Base-by-base conservation (phyloP, 805 yeast species). In the Yarrowia divulgata region DNA sequence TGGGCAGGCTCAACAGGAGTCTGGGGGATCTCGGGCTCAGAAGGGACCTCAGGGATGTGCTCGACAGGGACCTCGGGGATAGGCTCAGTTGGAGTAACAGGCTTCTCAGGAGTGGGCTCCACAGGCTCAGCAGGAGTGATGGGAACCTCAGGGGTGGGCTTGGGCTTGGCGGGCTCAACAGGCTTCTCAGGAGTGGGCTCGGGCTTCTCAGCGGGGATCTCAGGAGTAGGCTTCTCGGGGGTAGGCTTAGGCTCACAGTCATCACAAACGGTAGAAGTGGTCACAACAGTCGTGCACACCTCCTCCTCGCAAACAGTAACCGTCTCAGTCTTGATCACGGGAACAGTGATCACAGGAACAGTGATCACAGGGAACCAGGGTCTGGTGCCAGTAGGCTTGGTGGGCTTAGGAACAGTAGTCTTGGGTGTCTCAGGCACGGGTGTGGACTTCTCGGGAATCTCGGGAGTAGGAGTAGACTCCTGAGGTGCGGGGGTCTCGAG, bases 191-290 rank as follows among this genome's bases (percentile, higher is more conserved):
- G 39, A 29, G 19, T 16, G n/a, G 55, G 55, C 23, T n/a, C n/a
- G 43, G 43, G n/a, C n/a, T 49, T 32, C n/a, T 14, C 10, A 13
- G n/a, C n/a, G n/a, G n/a, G n/a, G n/a, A 48, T 35, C n/a, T 29
- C 52, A 23, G 52, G 55, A n/a, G 55, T 32, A n/a, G 39, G 55
- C 23, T 49, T 32, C 18, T 16, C 12, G 8, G 29, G 37, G 9
- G 14, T 35, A 23, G 52, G 55, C 10, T 40, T 32, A 34, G 40
- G 29, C 57, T 50, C n/a, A n/a, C 35, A 39, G 9, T 23, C 18
- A 16, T 52, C 58, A 18, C 58, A 52, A 18, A 35, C 58, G 4
- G 58, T 52, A 10, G 29, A 14, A 10, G 55, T 50, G 6, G 55
- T 50, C 37, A 34, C 40, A 8, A 50, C 9, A n/a, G 43, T 37